phyloP scores from a whole-genome alignment of 73 alveolate genomes.

The Paramecium octaurelia region DNA sequence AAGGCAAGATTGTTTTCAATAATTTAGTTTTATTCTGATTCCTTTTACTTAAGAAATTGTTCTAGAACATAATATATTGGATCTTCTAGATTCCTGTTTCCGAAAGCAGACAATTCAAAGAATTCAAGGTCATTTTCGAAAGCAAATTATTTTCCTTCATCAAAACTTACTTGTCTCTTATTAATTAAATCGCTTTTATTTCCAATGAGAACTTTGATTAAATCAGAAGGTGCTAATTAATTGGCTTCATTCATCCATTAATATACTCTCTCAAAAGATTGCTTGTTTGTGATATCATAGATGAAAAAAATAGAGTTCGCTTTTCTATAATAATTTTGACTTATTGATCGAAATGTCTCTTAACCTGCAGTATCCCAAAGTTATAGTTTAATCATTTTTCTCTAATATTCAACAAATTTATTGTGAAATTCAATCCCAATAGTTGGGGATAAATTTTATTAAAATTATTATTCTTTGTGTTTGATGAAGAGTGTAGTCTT shows the following conservation, averaged over 20 bases:
- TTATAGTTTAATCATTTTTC: not conserved
- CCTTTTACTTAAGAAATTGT: not conserved
- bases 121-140: not conserved
- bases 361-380: constrained; percentile 47
- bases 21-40: not conserved
- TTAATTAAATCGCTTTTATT: constrained; percentile 59
- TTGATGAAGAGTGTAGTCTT: not conserved
- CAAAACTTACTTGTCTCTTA: constrained; percentile 53
- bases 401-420: not conserved
- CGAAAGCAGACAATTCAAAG: constrained; percentile 59
- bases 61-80: not conserved
- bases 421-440: not conserved
- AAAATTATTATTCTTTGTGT: not conserved
- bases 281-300: not conserved
- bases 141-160: constrained; percentile 60
- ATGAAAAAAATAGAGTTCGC: not conserved
- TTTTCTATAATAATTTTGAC: not conserved
- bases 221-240: not conserved
- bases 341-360: not conserved
- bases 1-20: not conserved
- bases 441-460: not conserved
- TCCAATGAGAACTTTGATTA: constrained; percentile 53
- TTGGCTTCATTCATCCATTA: not conserved
- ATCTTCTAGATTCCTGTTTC: constrained; percentile 5
- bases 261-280: not conserved